Evolutionary conservation across 345 rosid species (phyloP).

Genomic region (Citrus australasica): DNA sequence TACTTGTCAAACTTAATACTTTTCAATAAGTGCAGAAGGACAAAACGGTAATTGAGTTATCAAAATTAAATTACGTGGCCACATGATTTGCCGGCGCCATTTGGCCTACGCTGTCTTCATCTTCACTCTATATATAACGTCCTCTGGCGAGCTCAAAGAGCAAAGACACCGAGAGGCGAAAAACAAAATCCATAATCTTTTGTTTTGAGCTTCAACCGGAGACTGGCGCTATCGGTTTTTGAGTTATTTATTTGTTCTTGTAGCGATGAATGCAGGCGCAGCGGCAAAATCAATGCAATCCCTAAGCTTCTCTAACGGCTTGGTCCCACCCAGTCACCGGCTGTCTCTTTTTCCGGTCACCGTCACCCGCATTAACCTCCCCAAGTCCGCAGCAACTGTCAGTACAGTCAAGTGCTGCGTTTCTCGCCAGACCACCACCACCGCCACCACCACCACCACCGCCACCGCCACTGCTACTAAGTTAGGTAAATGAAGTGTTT

Average conservation of each 20-base stretch:
- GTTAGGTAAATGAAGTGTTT: slow-evolving; percentile 24
- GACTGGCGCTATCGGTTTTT: neutral
- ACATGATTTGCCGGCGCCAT: neutral
- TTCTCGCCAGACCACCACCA: slow-evolving; percentile 19
- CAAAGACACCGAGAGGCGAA: neutral
- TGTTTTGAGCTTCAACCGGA: neutral
- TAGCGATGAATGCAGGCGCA: slow-evolving; percentile 15
- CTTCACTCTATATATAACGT: neutral
- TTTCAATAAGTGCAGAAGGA: too few relatives aligned
- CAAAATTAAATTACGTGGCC: neutral
- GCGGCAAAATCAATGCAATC: slow-evolving; percentile 26
- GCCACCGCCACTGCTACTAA: slow-evolving; percentile 16
- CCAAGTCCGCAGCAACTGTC: slow-evolving; percentile 15
- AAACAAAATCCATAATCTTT: neutral
- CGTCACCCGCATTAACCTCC: slow-evolving; percentile 12
- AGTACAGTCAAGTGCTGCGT: slow-evolving; percentile 44
- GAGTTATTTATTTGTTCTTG: neutral
- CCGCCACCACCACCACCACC: neutral
- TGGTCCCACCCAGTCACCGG: slow-evolving; percentile 18
- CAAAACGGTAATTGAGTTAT: too few relatives aligned
- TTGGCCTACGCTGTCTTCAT: neutral
- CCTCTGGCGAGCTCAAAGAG: too few relatives aligned
- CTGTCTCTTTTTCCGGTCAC: slow-evolving; percentile 18
- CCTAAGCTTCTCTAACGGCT: slow-evolving; percentile 22
- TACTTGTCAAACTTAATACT: too few relatives aligned